A percentile compares a stretch with the other conserved stretches of the same genome.
phyloP scores from a whole-genome alignment of 805 yeast genomes.

The Grigorovia humatica region DNA sequence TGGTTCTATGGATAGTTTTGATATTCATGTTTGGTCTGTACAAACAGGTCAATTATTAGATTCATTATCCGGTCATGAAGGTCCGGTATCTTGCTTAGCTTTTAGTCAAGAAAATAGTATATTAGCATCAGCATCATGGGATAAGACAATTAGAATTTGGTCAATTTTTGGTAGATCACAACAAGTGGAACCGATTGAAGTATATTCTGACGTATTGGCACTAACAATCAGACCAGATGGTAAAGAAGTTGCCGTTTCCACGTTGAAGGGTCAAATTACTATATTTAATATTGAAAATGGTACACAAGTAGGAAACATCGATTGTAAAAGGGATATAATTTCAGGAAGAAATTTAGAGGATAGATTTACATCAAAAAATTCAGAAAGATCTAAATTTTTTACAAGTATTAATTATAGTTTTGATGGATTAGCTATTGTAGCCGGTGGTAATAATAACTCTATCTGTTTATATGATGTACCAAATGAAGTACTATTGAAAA shows the following conservation, averaged over 20 bases:
- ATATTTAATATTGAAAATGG: conserved; percentile 79
- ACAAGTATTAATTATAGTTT: conserved; percentile 74
- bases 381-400: conserved; percentile 77
- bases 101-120: conserved; percentile 71
- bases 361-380: conserved; percentile 67
- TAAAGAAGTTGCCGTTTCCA: conserved; percentile 78
- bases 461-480: conserved; percentile 85
- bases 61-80: conserved; percentile 84
- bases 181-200: conserved; percentile 82
- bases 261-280: conserved; percentile 78
- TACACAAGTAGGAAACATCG: conserved; percentile 71
- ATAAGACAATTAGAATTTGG: conserved; percentile 89
- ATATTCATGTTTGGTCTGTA: conserved; percentile 93
- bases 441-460: conserved; percentile 88
- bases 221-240: conserved; percentile 86
- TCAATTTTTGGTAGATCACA: conserved; percentile 79
- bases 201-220: conserved; percentile 72
- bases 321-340: conserved; percentile 76
- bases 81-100: conserved; percentile 81
- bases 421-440: conserved; percentile 80
- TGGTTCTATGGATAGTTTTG: conserved; percentile 82
- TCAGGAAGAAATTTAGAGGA: conserved; percentile 79
- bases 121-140: conserved; percentile 93
- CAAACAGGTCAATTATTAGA: conserved; percentile 91
- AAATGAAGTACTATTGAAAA: conserved; percentile 73